Conservation (phyloP, 768 basidiomycete species). For the Pleurotus ostreatus region DNA sequence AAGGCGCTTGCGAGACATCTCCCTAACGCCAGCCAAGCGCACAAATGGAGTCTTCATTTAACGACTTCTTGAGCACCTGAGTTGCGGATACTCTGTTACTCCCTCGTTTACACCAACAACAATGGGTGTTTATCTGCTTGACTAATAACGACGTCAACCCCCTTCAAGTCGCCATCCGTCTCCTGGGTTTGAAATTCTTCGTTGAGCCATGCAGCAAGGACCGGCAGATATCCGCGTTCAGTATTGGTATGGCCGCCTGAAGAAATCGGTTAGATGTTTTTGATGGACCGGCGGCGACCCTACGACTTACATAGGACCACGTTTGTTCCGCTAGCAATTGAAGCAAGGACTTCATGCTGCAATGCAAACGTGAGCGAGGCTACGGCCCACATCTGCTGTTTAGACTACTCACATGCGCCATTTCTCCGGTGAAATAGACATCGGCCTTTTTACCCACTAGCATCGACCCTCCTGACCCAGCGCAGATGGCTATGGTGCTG, state of each 20-base stretch:
- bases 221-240: constrained; percentile 87
- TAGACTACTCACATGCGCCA: constrained; percentile 65
- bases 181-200: constrained; percentile 39
- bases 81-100: neutral
- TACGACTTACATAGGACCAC: constrained; percentile 75
- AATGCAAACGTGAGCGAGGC: constrained; percentile 13
- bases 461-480: constrained; percentile 83
- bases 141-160: constrained; percentile 68
- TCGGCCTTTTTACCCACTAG: constrained; percentile 73
- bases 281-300: neutral
- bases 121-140: constrained; percentile 73
- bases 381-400: neutral
- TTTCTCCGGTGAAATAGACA: constrained; percentile 90
- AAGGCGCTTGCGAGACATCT: too few relatives aligned
- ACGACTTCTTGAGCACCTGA: neutral
- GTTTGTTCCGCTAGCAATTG: constrained; percentile 69
- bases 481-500: constrained; percentile 80
- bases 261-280: constrained; percentile 6
- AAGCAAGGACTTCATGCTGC: constrained; percentile 85
- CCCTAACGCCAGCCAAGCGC: too few relatives aligned
- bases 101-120: constrained; percentile 46
- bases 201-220: constrained; percentile 62
- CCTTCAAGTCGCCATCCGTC: constrained; percentile 29
- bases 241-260: constrained; percentile 91
- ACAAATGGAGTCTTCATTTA: neutral